A percentile compares a stretch with the other conserved stretches of the same genome.
Evolutionary conservation across 306 rosid species (phyloP).

Genomic region (Begonia loranthoides): DNA sequence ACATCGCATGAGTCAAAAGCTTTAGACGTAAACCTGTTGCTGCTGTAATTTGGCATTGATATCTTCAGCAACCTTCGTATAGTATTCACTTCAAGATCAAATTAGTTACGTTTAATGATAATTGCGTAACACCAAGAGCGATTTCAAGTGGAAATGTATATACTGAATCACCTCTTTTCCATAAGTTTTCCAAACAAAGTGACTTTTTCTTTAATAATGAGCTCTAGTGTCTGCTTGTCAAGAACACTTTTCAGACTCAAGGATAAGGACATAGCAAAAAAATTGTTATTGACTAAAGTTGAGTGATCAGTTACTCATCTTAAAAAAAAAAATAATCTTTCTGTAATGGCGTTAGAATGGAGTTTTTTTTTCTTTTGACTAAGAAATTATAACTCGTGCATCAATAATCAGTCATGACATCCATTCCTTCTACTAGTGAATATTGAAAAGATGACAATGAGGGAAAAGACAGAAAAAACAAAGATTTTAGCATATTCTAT

Average conservation of each 20-base stretch:
- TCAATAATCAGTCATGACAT: too few species aligned
- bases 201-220: slow-evolving; percentile 57
- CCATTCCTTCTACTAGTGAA: too few species aligned
- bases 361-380: too few species aligned
- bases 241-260: slow-evolving; percentile 5
- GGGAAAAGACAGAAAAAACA: too few species aligned
- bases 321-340: too few species aligned
- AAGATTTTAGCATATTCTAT: too few species aligned
- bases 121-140: not conserved
- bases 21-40: slow-evolving; percentile 43
- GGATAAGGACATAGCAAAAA: too few species aligned
- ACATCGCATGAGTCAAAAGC: slow-evolving; percentile 8
- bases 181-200: slow-evolving; percentile 40
- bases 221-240: slow-evolving; percentile 48
- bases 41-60: slow-evolving; percentile 39
- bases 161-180: slow-evolving; percentile 56
- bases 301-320: too few species aligned
- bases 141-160: slow-evolving; percentile 2
- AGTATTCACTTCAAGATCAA: slow-evolving; percentile 38
- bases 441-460: too few species aligned
- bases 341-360: too few species aligned
- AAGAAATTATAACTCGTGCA: too few species aligned
- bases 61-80: slow-evolving; percentile 32
- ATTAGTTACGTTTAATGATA: slow-evolving; percentile 15
- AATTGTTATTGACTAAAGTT: too few species aligned